A percentile compares a stretch with the other conserved stretches of the same genome.
Evolutionary conservation across 495 filamentous ascomycete species (phyloP).

Genomic region (Penicillium lividum): DNA sequence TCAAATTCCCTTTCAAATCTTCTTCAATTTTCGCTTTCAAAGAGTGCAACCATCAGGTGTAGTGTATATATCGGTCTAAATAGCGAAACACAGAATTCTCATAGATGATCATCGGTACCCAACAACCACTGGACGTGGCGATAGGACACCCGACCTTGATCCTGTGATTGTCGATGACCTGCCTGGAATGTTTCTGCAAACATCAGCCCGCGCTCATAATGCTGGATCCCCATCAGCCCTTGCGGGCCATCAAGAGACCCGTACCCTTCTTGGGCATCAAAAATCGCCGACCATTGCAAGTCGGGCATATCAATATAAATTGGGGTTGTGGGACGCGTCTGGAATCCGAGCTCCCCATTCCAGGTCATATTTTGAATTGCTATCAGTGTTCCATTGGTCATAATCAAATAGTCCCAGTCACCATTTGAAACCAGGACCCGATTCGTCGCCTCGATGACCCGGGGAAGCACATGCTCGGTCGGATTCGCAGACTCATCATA

Average conservation of each 20-base stretch:
- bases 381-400: conserved; percentile 62
- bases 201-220: conserved; percentile 72
- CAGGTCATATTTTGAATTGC: conserved; percentile 71
- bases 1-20: too few relatives aligned
- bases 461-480: conserved; percentile 53
- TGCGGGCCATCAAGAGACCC: conserved; percentile 32
- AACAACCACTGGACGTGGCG: conserved; percentile 70
- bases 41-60: too few relatives aligned
- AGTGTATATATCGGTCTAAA: too few relatives aligned
- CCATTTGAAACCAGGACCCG: conserved; percentile 61
- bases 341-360: conserved; percentile 62
- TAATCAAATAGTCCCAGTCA: conserved; percentile 60
- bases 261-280: conserved; percentile 29
- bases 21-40: too few relatives aligned
- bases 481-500: conserved; percentile 44
- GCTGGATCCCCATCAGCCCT: conserved; percentile 63
- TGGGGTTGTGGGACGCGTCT: conserved; percentile 36
- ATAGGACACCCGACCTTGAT: conserved; percentile 63
- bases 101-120: neutral
- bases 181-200: conserved; percentile 60
- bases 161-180: conserved; percentile 69
- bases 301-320: conserved; percentile 43
- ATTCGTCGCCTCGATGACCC: conserved; percentile 63
- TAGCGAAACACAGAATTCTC: neutral
- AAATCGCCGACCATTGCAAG: conserved; percentile 33